These are phyloP conservation scores for Leishmania martiniquensis DNA, from an alignment of 208 protist species.

Conservation along the genomic window DNA sequence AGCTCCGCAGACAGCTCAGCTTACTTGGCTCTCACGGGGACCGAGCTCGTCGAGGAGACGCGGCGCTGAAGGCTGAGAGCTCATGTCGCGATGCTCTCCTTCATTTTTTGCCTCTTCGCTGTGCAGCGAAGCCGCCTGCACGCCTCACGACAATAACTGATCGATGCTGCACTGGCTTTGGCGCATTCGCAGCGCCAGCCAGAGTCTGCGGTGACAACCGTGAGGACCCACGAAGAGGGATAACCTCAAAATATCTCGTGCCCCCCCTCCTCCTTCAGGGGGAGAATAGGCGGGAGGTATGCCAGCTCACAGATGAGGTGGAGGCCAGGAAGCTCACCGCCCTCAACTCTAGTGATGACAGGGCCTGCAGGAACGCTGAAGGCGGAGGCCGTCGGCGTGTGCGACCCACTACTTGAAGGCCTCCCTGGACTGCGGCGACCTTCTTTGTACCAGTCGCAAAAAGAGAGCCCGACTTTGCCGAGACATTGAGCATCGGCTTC, in stretches of 20 bases:
- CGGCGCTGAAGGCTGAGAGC: background rate
- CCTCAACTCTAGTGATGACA: background rate
- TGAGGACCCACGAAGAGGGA: background rate
- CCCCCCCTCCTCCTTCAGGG: no score
- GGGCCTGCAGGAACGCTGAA: background rate
- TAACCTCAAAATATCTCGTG: background rate
- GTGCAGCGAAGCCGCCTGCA: background rate
- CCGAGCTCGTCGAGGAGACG: background rate
- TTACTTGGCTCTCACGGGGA: background rate
- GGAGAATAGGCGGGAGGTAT: slow-evolving; percentile 1
- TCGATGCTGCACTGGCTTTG: background rate
- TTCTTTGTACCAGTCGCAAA: background rate
- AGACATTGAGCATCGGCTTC: background rate
- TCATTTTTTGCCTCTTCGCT: background rate
- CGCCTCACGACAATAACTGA: background rate
- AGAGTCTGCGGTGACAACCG: background rate
- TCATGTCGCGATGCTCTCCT: background rate
- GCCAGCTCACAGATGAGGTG: slow-evolving; percentile 3
- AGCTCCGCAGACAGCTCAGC: background rate
- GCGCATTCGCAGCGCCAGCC: background rate
- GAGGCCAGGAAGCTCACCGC: background rate
- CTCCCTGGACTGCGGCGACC: no score
- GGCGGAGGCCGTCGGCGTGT: background rate
- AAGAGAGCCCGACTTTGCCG: background rate
- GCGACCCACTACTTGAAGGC: background rate